These are phyloP conservation scores for Phaeosphaeriaceae sp. DNA, from an alignment of 2,329 filamentous ascomycete species.

Conservation along the genomic window DNA sequence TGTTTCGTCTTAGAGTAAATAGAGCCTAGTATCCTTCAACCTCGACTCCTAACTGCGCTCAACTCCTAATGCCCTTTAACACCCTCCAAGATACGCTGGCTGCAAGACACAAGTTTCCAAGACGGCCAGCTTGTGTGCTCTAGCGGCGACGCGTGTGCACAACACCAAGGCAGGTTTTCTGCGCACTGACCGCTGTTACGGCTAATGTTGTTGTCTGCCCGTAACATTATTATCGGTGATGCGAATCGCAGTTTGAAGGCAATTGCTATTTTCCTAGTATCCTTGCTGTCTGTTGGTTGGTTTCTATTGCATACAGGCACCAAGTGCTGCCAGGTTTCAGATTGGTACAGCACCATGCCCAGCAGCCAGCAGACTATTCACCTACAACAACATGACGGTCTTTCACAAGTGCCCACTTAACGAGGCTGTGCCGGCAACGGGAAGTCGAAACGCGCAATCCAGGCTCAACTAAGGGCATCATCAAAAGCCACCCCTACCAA, in stretches of 20 bases:
- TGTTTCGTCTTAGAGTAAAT: neutral
- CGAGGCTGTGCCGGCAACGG: conserved; percentile 35
- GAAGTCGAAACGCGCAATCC: conserved; percentile 31
- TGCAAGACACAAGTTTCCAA: neutral
- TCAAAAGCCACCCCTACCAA: conserved; percentile 17
- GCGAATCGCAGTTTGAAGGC: neutral
- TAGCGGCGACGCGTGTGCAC: neutral
- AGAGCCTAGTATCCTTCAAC: neutral
- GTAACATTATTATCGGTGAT: conserved; percentile 1
- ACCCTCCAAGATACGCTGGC: no score
- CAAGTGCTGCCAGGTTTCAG: conserved; percentile 8
- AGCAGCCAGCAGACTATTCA: conserved; percentile 7
- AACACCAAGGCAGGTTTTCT: conserved; percentile 3
- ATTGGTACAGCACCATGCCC: neutral
- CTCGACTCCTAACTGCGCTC: neutral
- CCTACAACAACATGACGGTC: conserved; percentile 1
- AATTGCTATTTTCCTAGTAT: neutral
- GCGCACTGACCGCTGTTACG: neutral
- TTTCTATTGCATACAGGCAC: neutral
- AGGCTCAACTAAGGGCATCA: conserved; percentile 19
- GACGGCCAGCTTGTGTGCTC: neutral
- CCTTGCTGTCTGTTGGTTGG: neutral
- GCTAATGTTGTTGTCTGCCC: neutral
- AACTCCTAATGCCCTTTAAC: no score
- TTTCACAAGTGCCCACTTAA: conserved; percentile 12